Evolutionary conservation across 805 yeast genomes (phyloP), one percentile per base, ranked within the genome.

Genomic region (Saccharomycopsis selenospora): DNA sequence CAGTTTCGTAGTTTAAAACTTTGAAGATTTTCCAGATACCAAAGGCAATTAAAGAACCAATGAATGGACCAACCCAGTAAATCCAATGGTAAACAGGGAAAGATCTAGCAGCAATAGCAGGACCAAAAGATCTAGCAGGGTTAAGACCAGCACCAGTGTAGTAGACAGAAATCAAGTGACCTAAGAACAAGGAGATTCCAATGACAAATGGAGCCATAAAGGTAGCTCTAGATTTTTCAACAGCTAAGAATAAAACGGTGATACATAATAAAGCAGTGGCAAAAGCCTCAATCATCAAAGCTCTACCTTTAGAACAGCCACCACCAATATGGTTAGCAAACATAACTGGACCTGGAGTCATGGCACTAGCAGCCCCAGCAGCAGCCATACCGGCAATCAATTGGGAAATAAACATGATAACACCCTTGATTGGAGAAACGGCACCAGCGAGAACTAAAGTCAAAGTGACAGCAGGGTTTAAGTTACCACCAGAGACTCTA

Each of bases 21-120:
- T 78, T 80, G 68, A 86, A 71, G 43, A 77, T 55, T 62, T 80
- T 73, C 83, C 86, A 85, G 55, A 85, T 71, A 52, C 74, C 75
- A 56, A 74, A 77, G 17, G 95, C 82, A 56, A 86, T 62, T 48
- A 73, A 52, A 8, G 90, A 68, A 55, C 95, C 95, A 51, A 84
- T 61, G 48, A 80, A 58, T 52, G 96, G 95, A 47, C 96, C 96
- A 50, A 87, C 79, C 93, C 95, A 86, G 75, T 87, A 87, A 56
- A 88, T 86, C 95, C 95, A 87, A 73, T 80, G 88, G 70, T 87
- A 87, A 60, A 60, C 64, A 29, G 95, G 95, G 81, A 88, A 88
- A 20, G 77, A 71, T 49, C 65, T 71, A 48, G 76, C 75, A 51
- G 89, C 95, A 52, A 86, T 70, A 63, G 81, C 76, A 46, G 95